Conservation (phyloP, 1,284 basidiomycete genomes). For the Meira miltonrushii region DNA sequence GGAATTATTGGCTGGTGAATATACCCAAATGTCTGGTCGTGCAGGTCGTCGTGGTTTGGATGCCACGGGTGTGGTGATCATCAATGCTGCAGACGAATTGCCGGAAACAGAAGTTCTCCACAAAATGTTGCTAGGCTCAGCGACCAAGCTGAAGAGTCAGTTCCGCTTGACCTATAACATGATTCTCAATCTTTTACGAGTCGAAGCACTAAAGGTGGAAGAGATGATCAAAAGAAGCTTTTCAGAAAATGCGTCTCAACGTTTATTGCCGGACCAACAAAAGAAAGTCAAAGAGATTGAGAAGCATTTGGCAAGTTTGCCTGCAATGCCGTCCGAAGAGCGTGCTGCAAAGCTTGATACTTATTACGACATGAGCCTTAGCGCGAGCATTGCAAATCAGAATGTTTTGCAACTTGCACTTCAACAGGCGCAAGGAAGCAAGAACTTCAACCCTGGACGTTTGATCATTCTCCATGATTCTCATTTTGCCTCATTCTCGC, state of each 20-base stretch:
- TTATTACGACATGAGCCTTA: slow-evolving; percentile 71
- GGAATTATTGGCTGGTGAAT: slow-evolving; percentile 61
- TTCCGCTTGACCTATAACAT: slow-evolving; percentile 99
- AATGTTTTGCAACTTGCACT: slow-evolving; percentile 65
- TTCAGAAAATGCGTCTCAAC: slow-evolving; percentile 93
- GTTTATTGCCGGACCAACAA: slow-evolving; percentile 86
- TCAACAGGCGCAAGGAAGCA: slow-evolving; percentile 64
- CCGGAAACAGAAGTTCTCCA: slow-evolving; percentile 75
- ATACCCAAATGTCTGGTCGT: slow-evolving; percentile 98
- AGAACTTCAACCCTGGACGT: slow-evolving; percentile 68
- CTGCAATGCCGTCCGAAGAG: slow-evolving; percentile 61
- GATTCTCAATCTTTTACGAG: slow-evolving; percentile 93
- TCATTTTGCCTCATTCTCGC: slow-evolving; percentile 69
- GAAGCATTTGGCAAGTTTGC: slow-evolving; percentile 64
- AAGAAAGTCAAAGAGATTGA: slow-evolving; percentile 70
- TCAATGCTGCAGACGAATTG: slow-evolving; percentile 70
- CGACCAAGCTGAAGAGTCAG: slow-evolving; percentile 88
- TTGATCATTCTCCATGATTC: slow-evolving; percentile 74
- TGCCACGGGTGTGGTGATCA: slow-evolving; percentile 88
- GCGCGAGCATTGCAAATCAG: slow-evolving; percentile 66
- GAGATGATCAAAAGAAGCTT: slow-evolving; percentile 99
- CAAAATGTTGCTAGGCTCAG: slow-evolving; percentile 87
- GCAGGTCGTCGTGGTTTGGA: slow-evolving; percentile 94
- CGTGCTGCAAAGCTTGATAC: slow-evolving; percentile 63
- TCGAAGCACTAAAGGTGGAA: slow-evolving; percentile 92